Percentiles rank a stretch among this genome's conserved stretches.
Conservation (phyloP, 129 eudicot genomes). For the Heracleum sosnowskyi region DNA sequence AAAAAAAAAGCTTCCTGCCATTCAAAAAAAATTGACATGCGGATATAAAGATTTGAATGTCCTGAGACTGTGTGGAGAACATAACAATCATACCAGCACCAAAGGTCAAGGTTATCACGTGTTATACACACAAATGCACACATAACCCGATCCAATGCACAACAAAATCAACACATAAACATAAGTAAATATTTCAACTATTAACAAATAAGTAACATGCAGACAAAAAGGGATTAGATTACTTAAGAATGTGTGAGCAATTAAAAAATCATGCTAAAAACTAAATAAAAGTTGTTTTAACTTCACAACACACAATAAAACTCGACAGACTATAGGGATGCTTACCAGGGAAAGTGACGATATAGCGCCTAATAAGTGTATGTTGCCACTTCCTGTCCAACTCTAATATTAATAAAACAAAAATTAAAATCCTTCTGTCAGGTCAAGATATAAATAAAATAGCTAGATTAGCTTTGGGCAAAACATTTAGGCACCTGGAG, state of each 20-base stretch:
- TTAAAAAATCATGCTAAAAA: neutral
- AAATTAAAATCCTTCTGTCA: neutral
- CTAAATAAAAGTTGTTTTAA: neutral
- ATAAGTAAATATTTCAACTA: neutral
- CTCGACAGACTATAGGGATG: neutral
- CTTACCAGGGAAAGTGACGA: neutral
- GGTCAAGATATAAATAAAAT: neutral
- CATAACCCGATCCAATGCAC: neutral
- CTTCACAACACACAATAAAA: neutral
- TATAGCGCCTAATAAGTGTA: neutral
- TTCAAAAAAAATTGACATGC: neutral
- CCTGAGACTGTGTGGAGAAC: neutral
- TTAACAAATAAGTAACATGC: neutral
- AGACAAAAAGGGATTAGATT: neutral
- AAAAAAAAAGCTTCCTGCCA: no score
- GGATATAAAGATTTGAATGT: no score
- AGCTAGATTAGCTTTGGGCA: neutral
- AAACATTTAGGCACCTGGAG: neutral
- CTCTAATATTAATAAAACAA: neutral
- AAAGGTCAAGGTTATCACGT: neutral
- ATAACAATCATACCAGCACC: neutral
- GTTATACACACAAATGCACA: no score
- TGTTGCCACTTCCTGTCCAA: neutral
- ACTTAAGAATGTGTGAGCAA: neutral
- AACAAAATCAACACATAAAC: neutral